phyloP scores from a whole-genome alignment of 331 rosid genomes.

The Quercus tomentella region DNA sequence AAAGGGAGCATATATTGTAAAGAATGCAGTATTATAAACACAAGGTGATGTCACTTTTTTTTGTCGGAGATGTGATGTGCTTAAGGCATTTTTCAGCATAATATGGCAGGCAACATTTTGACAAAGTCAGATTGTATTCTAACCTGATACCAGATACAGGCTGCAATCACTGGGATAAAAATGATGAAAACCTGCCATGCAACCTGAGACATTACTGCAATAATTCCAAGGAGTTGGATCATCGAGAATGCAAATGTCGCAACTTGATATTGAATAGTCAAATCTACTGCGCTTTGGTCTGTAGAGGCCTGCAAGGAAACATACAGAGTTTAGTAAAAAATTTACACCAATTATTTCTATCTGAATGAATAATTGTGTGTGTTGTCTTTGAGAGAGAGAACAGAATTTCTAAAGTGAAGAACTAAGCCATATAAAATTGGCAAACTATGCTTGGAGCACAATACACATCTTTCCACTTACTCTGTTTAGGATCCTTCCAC shows the following conservation, averaged over 20 bases:
- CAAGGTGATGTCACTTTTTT: background rate
- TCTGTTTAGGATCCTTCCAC: constrained; percentile 74
- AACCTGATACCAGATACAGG: constrained; percentile 78
- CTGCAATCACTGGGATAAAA: constrained; percentile 63
- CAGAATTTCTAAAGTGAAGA: background rate
- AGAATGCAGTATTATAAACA: background rate
- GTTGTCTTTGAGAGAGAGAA: background rate
- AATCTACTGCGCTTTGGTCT: constrained; percentile 69
- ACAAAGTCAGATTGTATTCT: constrained; percentile 5
- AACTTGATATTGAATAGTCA: constrained; percentile 29
- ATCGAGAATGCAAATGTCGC: constrained; percentile 29
- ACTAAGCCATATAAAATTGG: background rate
- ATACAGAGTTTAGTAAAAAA: background rate
- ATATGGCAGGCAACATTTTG: background rate
- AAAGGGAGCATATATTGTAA: background rate
- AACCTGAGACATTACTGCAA: constrained; percentile 73
- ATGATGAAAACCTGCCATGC: constrained; percentile 77
- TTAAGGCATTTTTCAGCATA: background rate
- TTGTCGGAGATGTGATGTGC: background rate
- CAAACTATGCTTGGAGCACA: background rate
- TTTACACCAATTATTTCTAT: background rate
- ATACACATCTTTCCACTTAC: constrained; percentile 31
- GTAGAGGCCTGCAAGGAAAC: constrained; percentile 68
- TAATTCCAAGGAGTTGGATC: constrained; percentile 57
- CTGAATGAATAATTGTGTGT: background rate